Percentiles rank a stretch among this genome's conserved stretches.
These are phyloP conservation scores for Aspergillus carlsbadensis DNA, from an alignment of 495 filamentous ascomycete species.

Conservation along the genomic window DNA sequence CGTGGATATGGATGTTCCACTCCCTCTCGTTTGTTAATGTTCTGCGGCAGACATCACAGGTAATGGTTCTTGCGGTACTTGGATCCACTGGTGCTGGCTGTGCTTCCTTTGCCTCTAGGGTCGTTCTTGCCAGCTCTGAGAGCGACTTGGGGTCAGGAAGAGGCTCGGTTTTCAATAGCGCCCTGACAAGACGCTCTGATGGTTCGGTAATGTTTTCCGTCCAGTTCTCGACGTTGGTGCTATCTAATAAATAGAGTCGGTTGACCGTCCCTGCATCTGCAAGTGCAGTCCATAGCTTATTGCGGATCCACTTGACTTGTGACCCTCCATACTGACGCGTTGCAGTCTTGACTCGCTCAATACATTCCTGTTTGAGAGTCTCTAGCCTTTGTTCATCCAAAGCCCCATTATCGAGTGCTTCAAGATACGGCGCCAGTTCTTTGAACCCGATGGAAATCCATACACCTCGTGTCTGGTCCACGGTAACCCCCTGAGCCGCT, in stretches of 20 bases:
- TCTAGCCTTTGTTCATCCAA: slow-evolving; percentile 40
- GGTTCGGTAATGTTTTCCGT: slow-evolving; percentile 56
- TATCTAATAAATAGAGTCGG: slow-evolving; percentile 73
- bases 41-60: slow-evolving; percentile 72
- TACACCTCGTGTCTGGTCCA: slow-evolving; percentile 78
- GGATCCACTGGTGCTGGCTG: slow-evolving; percentile 41
- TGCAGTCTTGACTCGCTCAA: slow-evolving; percentile 67
- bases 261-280: slow-evolving; percentile 46
- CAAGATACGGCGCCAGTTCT: slow-evolving; percentile 73
- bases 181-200: slow-evolving; percentile 57
- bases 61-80: slow-evolving; percentile 34
- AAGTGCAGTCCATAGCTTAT: slow-evolving; percentile 70
- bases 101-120: slow-evolving; percentile 53
- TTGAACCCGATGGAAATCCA: slow-evolving; percentile 97
- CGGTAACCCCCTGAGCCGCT: slow-evolving; percentile 43
- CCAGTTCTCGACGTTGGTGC: slow-evolving; percentile 60
- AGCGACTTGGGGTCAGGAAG: slow-evolving; percentile 62
- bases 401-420: slow-evolving; percentile 41
- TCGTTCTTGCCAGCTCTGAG: slow-evolving; percentile 56
- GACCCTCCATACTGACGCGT: slow-evolving; percentile 84
- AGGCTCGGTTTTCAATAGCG: slow-evolving; percentile 54
- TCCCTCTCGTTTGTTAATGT: slow-evolving; percentile 67
- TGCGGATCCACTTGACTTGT: slow-evolving; percentile 83
- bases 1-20: slow-evolving; percentile 74
- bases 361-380: slow-evolving; percentile 38